Conservation (phyloP, 129 eudicot genomes). For the Lonicera japonica region DNA sequence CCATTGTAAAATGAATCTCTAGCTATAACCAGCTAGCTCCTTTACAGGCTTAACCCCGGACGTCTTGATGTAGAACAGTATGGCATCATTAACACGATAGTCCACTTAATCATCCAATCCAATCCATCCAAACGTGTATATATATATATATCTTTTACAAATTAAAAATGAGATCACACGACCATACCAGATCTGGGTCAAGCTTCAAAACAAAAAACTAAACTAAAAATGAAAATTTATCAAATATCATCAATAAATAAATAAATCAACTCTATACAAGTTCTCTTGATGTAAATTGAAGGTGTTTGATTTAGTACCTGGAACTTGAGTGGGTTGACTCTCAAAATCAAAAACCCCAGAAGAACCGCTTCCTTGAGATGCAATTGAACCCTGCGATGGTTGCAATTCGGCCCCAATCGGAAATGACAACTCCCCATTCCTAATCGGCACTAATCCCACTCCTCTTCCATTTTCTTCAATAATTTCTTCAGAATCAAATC, state of each 20-base stretch:
- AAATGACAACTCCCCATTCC: conserved; percentile 2
- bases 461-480: not conserved
- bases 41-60: no score
- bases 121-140: no score
- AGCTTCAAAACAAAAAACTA: no score
- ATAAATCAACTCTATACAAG: no score
- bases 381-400: conserved; percentile 30
- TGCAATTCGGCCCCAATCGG: not conserved
- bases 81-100: no score
- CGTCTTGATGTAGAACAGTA: no score
- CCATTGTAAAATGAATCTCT: no score
- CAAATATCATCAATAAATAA: no score
- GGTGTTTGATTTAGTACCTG: conserved; percentile 20
- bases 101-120: no score
- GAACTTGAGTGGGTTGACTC: conserved; percentile 6
- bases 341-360: conserved; percentile 39
- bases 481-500: not conserved
- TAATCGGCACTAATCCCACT: not conserved
- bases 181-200: not conserved
- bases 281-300: no score
- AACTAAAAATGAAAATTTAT: not conserved
- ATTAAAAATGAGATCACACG: not conserved
- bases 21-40: no score
- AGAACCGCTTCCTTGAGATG: conserved; percentile 42
- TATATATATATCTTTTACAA: no score